Conservation (phyloP, 164 flowering plant genomes). For the Paratinospora sagittata region DNA sequence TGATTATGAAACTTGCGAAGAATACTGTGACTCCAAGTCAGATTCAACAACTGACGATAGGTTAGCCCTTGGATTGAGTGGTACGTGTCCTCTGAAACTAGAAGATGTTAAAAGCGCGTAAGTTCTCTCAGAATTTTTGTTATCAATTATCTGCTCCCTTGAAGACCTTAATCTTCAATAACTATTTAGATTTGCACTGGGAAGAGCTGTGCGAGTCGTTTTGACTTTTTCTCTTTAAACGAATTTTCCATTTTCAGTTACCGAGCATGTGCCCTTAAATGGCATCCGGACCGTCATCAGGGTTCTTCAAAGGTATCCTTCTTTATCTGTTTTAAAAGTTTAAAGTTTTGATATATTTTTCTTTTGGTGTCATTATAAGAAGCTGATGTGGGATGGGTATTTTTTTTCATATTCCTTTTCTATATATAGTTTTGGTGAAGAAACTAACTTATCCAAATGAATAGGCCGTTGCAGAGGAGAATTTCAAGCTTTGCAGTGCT, state of each 20-base stretch:
- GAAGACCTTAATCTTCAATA: not conserved
- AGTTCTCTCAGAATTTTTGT: conserved; percentile 22
- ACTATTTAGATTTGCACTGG: conserved; percentile 2
- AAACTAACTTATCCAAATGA: conserved; percentile 4
- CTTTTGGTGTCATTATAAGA: too few relatives aligned
- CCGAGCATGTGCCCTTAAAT: conserved; percentile 83
- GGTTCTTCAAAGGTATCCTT: conserved; percentile 74
- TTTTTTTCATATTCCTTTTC: not conserved
- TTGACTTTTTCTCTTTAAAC: not conserved
- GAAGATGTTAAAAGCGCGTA: conserved; percentile 88
- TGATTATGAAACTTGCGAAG: conserved; percentile 45
- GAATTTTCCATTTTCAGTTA: conserved; percentile 52
- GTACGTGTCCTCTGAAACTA: conserved; percentile 71
- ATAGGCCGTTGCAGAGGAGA: conserved; percentile 79
- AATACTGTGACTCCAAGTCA: conserved; percentile 23
- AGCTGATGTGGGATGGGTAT: not conserved
- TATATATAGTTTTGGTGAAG: not conserved
- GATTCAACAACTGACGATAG: conserved; percentile 50
- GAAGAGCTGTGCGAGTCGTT: not conserved
- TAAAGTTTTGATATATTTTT: not conserved
- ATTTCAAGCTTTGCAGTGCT: conserved; percentile 79
- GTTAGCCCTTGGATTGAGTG: conserved; percentile 64
- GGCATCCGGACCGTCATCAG: conserved; percentile 97
- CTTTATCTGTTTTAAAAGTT: not conserved
- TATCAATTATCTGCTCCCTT: not conserved